Conservation (phyloP, 164 flowering plant species). For the Chloranthus sessilifolius region DNA sequence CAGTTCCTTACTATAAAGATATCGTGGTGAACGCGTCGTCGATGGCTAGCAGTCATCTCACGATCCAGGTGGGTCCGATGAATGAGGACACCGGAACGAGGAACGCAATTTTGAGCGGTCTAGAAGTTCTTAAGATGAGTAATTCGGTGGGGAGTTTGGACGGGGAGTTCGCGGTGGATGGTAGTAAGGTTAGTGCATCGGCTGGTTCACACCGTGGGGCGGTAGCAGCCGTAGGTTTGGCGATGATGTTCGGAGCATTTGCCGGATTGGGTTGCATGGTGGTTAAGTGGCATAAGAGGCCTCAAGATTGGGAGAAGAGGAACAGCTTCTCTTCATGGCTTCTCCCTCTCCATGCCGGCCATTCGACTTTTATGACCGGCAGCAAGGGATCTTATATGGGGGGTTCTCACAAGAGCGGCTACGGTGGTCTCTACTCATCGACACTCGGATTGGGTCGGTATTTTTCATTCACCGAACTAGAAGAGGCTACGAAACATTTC, state of each 20-base stretch:
- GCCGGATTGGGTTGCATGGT: slow-evolving; percentile 82
- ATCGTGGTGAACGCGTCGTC: slow-evolving; percentile 44
- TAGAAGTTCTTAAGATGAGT: slow-evolving; percentile 70
- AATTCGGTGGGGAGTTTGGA: slow-evolving; percentile 65
- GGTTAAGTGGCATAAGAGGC: slow-evolving; percentile 66
- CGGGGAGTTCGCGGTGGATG: slow-evolving; percentile 66
- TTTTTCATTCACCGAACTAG: slow-evolving; percentile 55
- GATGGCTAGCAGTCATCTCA: slow-evolving; percentile 23
- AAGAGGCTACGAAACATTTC: slow-evolving; percentile 29
- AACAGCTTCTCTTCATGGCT: slow-evolving; percentile 89
- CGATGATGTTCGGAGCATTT: slow-evolving; percentile 80
- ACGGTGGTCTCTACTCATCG: slow-evolving; percentile 38
- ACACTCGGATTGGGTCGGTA: slow-evolving; percentile 57
- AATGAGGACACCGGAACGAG: slow-evolving; percentile 30
- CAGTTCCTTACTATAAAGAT: slow-evolving; percentile 59
- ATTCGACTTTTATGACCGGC: slow-evolving; percentile 51
- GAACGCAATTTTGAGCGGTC: slow-evolving; percentile 63
- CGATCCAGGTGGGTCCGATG: slow-evolving; percentile 53
- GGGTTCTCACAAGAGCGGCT: slow-evolving; percentile 37
- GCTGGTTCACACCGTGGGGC: slow-evolving; percentile 15
- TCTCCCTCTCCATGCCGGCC: slow-evolving; percentile 72
- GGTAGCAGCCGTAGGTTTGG: slow-evolving; percentile 71
- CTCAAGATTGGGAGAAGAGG: slow-evolving; percentile 75
- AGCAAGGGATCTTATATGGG: slow-evolving; percentile 27
- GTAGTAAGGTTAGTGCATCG: slow-evolving; percentile 12